Conservation (phyloP, 2,329 filamentous ascomycete genomes). For the Orbilia quercus region DNA sequence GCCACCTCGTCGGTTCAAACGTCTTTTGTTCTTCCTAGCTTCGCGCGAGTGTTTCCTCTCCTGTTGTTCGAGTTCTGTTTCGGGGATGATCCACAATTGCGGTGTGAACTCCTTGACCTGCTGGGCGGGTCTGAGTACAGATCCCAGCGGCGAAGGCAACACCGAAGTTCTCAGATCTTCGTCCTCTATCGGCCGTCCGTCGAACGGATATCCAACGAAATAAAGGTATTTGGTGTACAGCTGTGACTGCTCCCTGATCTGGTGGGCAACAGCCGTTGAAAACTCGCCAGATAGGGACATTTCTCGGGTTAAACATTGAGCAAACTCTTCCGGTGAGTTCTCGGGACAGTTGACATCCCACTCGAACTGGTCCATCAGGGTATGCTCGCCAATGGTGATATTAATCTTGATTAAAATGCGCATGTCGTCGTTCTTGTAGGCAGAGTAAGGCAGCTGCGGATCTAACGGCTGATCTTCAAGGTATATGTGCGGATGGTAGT, state of each 20-base stretch:
- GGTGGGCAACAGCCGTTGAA: constrained; percentile 95
- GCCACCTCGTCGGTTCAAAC: constrained; percentile 90
- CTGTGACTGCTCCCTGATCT: constrained; percentile 94
- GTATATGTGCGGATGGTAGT: constrained; percentile 92
- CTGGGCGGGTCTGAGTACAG: constrained; percentile 88
- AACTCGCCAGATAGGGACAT: constrained; percentile 94
- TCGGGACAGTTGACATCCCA: constrained; percentile 97
- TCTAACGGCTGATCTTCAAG: constrained; percentile 91
- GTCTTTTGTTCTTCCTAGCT: constrained; percentile 92
- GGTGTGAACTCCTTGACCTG: constrained; percentile 94
- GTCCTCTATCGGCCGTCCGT: constrained; percentile 91
- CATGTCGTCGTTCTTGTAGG: constrained; percentile 99
- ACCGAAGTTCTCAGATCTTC: constrained; percentile 87
- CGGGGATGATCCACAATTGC: constrained; percentile 92
- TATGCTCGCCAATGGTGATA: constrained; percentile 95
- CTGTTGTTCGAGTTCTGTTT: constrained; percentile 87
- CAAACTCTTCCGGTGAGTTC: constrained; percentile 96
- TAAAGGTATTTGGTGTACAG: constrained; percentile 94
- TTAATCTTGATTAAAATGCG: constrained; percentile 94
- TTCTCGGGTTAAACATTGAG: constrained; percentile 85
- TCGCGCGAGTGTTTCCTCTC: constrained; percentile 94
- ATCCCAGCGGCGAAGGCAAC: constrained; percentile 81
- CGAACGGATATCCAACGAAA: constrained; percentile 91
- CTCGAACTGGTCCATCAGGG: constrained; percentile 95
- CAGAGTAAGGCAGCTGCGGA: constrained; percentile 86